Evolutionary conservation across 371 early-diverging fungal species (phyloP), one percentile per base, ranked within the genome.

Genomic region (Choanephora cucurbitarum): DNA sequence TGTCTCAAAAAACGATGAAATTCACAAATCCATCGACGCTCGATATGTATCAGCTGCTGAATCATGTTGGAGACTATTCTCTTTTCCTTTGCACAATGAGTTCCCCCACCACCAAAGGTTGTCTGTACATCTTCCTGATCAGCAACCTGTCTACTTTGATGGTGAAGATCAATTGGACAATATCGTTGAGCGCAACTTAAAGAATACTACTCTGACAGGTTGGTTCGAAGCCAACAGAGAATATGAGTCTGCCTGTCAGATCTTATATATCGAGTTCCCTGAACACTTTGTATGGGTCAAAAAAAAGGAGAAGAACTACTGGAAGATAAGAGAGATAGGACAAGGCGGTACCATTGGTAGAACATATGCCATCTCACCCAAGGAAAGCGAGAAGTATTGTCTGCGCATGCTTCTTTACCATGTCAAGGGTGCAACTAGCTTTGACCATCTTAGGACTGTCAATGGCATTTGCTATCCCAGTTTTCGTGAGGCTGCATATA

Each of bases 31-130:
- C 40, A 33, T 53, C 2, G 62, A 66, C 40, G 52, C 68, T 5
- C 28, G 57, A 19, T 56, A 28, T 59, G 59, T 74, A 3, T 74
- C 69, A 32, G 52, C 69, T 19, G 53, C 64, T 34, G 67, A 74
- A 52, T 49, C 60, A 10, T 48, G 53, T 9, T 68, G 67, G 65
- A 51, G 70, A 44, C 57, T 74, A 5, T 69, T 70, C 11, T 24
- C 34, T 22, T 74, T 66, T 34, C 10, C 22, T 0, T 17, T 70
- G 37, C 65, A 74, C 28, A 31, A 39, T 9, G 60, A 58, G 13
- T 55, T 33, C 32, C 69, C 70, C 13, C 3, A 21, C 4, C 43
- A 64, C 19, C 40, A 44, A 31, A 44, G 70, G 2, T 18, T 70
- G 15, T 33, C 32, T 2, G 52, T 74, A 0, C 66, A 73, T 32